Evolutionary conservation across 192 early-diverging fungal species (phyloP).

Genomic region (Rhizoclosmatium sp.): DNA sequence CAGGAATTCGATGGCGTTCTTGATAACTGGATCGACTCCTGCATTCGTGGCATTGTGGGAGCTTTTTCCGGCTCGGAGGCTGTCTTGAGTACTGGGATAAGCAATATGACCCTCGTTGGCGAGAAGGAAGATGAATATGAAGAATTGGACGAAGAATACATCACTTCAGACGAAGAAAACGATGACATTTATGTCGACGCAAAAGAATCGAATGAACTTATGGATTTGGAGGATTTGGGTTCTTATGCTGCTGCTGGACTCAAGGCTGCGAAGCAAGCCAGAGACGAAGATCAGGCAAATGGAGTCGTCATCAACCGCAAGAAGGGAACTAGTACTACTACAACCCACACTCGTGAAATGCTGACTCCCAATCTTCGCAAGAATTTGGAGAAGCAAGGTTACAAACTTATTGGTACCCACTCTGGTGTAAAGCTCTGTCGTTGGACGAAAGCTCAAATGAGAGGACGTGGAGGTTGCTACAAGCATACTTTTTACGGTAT

Average conservation of each 20-base stretch:
- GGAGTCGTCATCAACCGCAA: constrained; percentile 53
- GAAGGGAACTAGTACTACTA: constrained; percentile 32
- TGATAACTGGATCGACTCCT: constrained; percentile 14
- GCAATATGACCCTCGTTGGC: constrained; percentile 1
- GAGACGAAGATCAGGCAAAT: constrained; percentile 60
- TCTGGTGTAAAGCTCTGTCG: constrained; percentile 79
- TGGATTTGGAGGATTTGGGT: constrained; percentile 81
- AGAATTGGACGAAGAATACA: constrained; percentile 35
- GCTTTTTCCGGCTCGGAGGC: not conserved
- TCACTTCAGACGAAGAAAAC: constrained; percentile 45
- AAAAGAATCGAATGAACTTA: constrained; percentile 61
- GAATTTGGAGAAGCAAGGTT: constrained; percentile 75
- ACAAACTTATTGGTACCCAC: constrained; percentile 75
- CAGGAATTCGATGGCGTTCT: constrained; percentile 27
- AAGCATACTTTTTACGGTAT: constrained; percentile 83
- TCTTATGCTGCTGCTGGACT: constrained; percentile 64
- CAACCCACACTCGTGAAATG: constrained; percentile 65
- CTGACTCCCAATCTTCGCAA: constrained; percentile 74
- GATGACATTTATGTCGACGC: constrained; percentile 58
- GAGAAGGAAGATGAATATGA: constrained; percentile 35
- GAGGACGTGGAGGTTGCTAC: constrained; percentile 77
- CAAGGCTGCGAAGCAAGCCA: constrained; percentile 55
- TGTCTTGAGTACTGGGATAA: not conserved
- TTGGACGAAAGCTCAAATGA: constrained; percentile 79
- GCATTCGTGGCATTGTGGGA: not conserved